phyloP scores from a whole-genome alignment of 148 eudicot genomes.

The Silene conica region DNA sequence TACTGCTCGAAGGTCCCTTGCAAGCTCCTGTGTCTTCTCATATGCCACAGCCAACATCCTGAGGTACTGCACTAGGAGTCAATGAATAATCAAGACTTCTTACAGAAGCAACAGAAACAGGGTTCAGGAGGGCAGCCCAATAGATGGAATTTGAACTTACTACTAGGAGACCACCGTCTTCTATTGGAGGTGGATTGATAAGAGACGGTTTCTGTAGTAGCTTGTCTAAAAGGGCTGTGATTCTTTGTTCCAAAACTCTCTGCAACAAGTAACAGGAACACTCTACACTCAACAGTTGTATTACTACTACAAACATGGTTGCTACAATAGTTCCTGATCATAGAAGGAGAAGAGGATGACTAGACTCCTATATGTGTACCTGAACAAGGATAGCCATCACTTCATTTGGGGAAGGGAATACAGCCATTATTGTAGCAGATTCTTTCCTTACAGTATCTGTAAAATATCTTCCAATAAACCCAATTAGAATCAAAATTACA shows the following conservation, averaged over 20 bases:
- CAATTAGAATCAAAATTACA: conserved; percentile 13
- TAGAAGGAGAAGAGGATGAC: neutral
- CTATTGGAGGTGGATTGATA: conserved; percentile 75
- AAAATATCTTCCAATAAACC: conserved; percentile 5
- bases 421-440: conserved; percentile 94
- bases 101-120: neutral
- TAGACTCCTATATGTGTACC: conserved; percentile 40
- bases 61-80: conserved; percentile 65
- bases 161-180: conserved; percentile 81
- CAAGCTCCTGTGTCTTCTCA: conserved; percentile 97
- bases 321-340: neutral
- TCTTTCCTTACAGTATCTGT: conserved; percentile 97
- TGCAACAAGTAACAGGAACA: conserved; percentile 33
- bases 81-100: conserved; percentile 11
- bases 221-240: conserved; percentile 90
- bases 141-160: conserved; percentile 48
- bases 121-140: conserved; percentile 11
- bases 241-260: conserved; percentile 97
- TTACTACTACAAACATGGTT: neutral
- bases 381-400: conserved; percentile 98
- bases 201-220: conserved; percentile 84
- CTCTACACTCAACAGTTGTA: conserved; percentile 6
- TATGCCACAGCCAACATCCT: conserved; percentile 97
- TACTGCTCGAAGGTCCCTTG: conserved; percentile 79
- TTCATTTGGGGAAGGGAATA: conserved; percentile 96